Base-by-base conservation (phyloP, 2,329 filamentous ascomycete genomes). In the Xylariaceae sp. region DNA sequence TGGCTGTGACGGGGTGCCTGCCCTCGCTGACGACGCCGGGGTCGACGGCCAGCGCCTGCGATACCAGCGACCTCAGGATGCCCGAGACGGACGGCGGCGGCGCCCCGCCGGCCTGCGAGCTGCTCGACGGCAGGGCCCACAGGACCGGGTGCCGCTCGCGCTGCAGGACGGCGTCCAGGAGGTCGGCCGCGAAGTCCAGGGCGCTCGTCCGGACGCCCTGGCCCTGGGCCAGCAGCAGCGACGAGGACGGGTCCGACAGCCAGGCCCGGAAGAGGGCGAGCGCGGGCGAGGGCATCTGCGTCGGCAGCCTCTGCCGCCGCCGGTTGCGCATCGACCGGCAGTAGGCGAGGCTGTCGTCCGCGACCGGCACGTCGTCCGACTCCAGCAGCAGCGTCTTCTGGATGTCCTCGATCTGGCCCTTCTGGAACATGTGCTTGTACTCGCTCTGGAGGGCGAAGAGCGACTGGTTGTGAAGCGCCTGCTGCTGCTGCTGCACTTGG, bases 221-320 rank as follows among this genome's bases (percentile, higher is more conserved):
- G 18, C 39, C 36, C n/a, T 42, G 28, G 12, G 39, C 39, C 2
- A 42, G 32, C 4, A 42, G 33, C n/a, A 42, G 25, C 13, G 36
- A 39, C 1, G 39, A 42, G 11, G 29, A 27, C 0, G 17, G n/a
- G 1, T 39, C 29, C 5, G 32, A 11, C 5, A 32, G 21, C 39
- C 39, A 42, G 3, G 29, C 17, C 16, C 34, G 33, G 1, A 39
- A 12, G 1, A 22, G 31, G 3, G 35, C 25, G 3, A 40, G 32
- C 5, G 36, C 35, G 7, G 19, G 9, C 5, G 18, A 8, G 21
- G 31, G 31, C 7, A 25, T 10, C 21, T 32, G 31, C 9, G 21
- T 32, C 19, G 39, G 30, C 1, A 32, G 11, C 23, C 30, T 33
- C 19, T 33, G 29, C 19, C 22, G 8, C 9, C 39, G 36, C 11